Conservation (phyloP, 495 filamentous ascomycete genomes). For the Glonium stellatum region DNA sequence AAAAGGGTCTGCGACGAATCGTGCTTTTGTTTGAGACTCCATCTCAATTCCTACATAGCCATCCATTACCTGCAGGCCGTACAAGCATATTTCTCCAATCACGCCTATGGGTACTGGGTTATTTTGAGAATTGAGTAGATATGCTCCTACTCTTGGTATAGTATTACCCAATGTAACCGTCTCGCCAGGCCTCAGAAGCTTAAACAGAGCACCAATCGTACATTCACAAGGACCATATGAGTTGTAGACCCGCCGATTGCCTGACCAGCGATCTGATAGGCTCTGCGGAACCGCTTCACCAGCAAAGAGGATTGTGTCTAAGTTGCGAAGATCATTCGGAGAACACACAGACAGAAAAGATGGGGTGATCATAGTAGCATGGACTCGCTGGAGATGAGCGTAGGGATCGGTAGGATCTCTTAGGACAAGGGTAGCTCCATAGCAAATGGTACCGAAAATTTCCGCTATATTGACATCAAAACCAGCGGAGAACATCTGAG, state of each 20-base stretch:
- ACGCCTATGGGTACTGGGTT: conserved; percentile 38
- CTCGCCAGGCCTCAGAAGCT: conserved; percentile 12
- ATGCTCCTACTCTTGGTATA: conserved; percentile 19
- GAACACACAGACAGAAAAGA: conserved; percentile 28
- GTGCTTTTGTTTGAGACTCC: background rate
- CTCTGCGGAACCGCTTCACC: conserved; percentile 37
- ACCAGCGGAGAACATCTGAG: conserved; percentile 41
- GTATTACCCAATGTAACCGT: conserved; percentile 36
- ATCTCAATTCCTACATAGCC: conserved; percentile 11
- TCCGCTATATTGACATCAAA: conserved; percentile 45
- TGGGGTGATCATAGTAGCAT: conserved; percentile 32
- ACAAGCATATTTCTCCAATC: conserved; percentile 34
- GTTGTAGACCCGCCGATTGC: conserved; percentile 39
- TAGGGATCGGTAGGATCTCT: conserved; percentile 30
- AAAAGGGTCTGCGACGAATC: background rate
- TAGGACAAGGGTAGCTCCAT: conserved; percentile 29
- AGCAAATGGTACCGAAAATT: conserved; percentile 36
- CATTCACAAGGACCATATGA: conserved; percentile 48
- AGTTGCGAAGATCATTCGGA: conserved; percentile 33
- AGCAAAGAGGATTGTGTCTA: conserved; percentile 33
- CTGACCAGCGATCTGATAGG: conserved; percentile 36
- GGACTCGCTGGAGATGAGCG: conserved; percentile 45
- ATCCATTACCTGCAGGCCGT: conserved; percentile 28
- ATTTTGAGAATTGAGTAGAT: conserved; percentile 18
- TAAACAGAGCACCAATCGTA: conserved; percentile 30